These are phyloP conservation scores for Umbilicaria muhlenbergii DNA, from an alignment of 495 filamentous ascomycete genomes.

Conservation along the genomic window DNA sequence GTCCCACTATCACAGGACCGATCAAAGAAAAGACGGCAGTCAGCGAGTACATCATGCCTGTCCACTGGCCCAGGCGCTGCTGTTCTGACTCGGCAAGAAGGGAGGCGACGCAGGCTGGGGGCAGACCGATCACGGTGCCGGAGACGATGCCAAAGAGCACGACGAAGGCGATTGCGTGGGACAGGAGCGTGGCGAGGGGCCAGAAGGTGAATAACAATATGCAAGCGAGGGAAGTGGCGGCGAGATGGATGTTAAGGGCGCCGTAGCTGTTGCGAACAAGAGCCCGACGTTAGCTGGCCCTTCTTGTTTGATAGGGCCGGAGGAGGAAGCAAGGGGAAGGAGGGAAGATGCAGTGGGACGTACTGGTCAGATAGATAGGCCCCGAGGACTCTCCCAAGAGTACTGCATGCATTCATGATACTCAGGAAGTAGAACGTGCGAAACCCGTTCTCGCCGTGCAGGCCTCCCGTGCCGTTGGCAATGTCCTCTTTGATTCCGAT, in stretches of 20 bases:
- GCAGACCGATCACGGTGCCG: constrained; percentile 25
- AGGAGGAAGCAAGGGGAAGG: too few relatives aligned
- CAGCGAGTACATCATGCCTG: constrained; percentile 27
- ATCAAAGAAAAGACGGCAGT: constrained; percentile 19
- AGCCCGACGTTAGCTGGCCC: too few relatives aligned
- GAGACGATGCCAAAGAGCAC: constrained; percentile 22
- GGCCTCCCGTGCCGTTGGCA: not conserved
- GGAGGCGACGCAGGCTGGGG: constrained; percentile 22
- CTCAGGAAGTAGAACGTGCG: constrained; percentile 24
- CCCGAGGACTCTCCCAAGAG: constrained; percentile 20
- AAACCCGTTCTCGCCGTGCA: constrained; percentile 15
- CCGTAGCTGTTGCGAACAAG: too few relatives aligned
- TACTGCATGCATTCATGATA: constrained; percentile 26
- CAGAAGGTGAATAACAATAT: constrained; percentile 22
- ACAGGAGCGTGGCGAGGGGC: constrained; percentile 13
- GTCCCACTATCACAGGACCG: constrained; percentile 24
- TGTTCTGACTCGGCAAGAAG: constrained; percentile 12
- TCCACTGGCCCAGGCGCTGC: constrained; percentile 22
- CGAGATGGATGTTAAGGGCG: constrained; percentile 15
- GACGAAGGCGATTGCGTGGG: constrained; percentile 21
- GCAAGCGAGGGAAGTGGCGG: constrained; percentile 15
- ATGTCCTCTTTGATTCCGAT: constrained; percentile 16
- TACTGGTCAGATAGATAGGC: constrained; percentile 15
- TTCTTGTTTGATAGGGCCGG: too few relatives aligned
- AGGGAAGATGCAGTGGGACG: not conserved